A percentile compares a stretch with the other conserved stretches of the same genome.
Evolutionary conservation across 495 filamentous ascomycete species (phyloP).

Genomic region (Neurospora cerealis): DNA sequence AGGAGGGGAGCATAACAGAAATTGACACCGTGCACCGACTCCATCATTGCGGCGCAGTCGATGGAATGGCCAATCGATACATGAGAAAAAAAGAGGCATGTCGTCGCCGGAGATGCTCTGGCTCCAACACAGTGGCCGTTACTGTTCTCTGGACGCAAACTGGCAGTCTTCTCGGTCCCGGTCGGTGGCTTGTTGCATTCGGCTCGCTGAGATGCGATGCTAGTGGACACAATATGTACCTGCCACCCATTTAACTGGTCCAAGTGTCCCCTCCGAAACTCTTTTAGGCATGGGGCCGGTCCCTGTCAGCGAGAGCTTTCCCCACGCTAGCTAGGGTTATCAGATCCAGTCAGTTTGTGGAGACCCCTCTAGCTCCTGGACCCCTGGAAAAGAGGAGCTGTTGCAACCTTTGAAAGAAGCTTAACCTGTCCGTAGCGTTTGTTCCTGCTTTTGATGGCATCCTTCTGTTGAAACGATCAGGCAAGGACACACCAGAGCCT

Average conservation of each 20-base stretch:
- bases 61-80: background rate
- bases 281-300: background rate
- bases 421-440: background rate
- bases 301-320: background rate
- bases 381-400: background rate
- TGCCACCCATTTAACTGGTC: slow-evolving; percentile 21
- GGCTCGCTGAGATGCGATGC: background rate
- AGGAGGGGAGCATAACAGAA: background rate
- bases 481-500: background rate
- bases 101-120: slow-evolving; percentile 1
- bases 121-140: slow-evolving; percentile 14
- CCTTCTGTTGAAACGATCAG: background rate
- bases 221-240: background rate
- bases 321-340: background rate
- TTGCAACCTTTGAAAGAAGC: background rate
- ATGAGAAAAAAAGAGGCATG: background rate
- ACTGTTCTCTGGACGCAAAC: slow-evolving; percentile 8
- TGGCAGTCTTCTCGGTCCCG: slow-evolving; percentile 8
- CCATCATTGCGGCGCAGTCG: background rate
- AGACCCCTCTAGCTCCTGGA: background rate
- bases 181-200: slow-evolving; percentile 5
- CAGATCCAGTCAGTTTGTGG: background rate
- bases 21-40: background rate
- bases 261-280: slow-evolving; percentile 4
- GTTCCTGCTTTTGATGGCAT: background rate